These are phyloP conservation scores for Crithidia acanthocephali DNA, from an alignment of 208 protist species.

Conservation along the genomic window DNA sequence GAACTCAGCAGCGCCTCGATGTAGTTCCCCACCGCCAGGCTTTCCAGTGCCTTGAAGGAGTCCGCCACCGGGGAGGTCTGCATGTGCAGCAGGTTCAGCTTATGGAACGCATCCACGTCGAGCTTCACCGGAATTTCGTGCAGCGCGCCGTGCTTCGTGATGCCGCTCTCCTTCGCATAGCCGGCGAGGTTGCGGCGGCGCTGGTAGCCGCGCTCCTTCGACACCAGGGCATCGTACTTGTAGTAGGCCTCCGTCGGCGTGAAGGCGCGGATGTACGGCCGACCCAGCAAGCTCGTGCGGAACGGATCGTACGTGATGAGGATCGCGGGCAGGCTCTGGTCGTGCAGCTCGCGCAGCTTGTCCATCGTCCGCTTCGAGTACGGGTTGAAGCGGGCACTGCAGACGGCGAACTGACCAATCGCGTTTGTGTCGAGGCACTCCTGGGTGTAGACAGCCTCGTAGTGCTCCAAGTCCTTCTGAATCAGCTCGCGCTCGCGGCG, in stretches of 20 bases:
- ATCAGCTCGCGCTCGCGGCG: conserved; percentile 26
- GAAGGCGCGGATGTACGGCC: conserved; percentile 67
- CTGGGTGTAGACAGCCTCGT: conserved; percentile 39
- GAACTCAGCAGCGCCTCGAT: conserved; percentile 50
- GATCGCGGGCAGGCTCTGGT: conserved; percentile 51
- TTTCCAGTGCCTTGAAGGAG: conserved; percentile 46
- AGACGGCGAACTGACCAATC: conserved; percentile 63
- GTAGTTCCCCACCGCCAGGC: conserved; percentile 58
- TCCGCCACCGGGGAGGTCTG: conserved; percentile 29
- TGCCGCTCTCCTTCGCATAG: conserved; percentile 48
- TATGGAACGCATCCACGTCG: conserved; percentile 67
- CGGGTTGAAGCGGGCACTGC: conserved; percentile 50
- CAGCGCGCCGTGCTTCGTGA: conserved; percentile 56
- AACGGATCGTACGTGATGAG: conserved; percentile 77
- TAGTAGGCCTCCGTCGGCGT: conserved; percentile 60
- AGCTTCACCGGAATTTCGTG: conserved; percentile 70
- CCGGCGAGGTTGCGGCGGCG: conserved; percentile 32
- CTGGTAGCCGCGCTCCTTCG: conserved; percentile 26
- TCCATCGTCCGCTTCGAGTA: conserved; percentile 43
- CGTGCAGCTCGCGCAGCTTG: conserved; percentile 52
- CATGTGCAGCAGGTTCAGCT: conserved; percentile 48
- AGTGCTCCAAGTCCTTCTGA: conserved; percentile 28
- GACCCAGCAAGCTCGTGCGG: conserved; percentile 62
- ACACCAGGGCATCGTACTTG: conserved; percentile 42
- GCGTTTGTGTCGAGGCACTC: conserved; percentile 70